Conservation (phyloP, 2,329 filamentous ascomycete species). For the Thelonectria rubi region DNA sequence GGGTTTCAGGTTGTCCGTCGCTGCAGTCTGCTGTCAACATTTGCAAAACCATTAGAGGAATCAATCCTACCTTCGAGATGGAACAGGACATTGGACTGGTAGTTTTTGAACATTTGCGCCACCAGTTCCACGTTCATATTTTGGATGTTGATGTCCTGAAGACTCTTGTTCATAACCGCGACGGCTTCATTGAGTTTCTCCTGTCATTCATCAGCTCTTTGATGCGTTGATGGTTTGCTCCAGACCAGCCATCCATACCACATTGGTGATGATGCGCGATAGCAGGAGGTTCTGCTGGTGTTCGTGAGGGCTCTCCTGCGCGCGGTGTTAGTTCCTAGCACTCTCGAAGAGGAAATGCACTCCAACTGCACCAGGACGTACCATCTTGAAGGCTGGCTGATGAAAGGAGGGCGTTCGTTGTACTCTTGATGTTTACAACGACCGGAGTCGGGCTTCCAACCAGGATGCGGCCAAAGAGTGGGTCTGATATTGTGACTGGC, state of each 20-base stretch:
- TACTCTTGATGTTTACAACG: too few species aligned
- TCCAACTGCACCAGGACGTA: background rate
- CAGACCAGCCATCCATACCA: slow-evolving; percentile 72
- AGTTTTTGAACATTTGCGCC: slow-evolving; percentile 99
- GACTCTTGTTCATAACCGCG: slow-evolving; percentile 88
- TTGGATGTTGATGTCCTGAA: slow-evolving; percentile 98
- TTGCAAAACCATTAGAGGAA: background rate
- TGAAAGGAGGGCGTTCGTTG: slow-evolving; percentile 3
- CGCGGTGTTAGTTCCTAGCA: background rate
- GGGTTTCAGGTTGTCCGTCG: slow-evolving; percentile 84
- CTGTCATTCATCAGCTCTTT: slow-evolving; percentile 55
- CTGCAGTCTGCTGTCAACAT: slow-evolving; percentile 53
- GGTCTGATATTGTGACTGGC: slow-evolving; percentile 11
- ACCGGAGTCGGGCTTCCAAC: too few species aligned
- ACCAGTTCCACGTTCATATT: slow-evolving; percentile 99
- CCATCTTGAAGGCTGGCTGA: slow-evolving; percentile 15
- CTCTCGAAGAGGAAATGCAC: background rate
- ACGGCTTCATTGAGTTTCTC: slow-evolving; percentile 98
- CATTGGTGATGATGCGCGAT: slow-evolving; percentile 95
- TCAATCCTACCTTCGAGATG: slow-evolving; percentile 83
- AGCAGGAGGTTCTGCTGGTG: slow-evolving; percentile 95
- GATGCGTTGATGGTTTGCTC: background rate
- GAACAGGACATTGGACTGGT: slow-evolving; percentile 96
- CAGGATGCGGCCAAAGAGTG: background rate
- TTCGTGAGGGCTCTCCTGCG: slow-evolving; percentile 92